These are phyloP conservation scores for Coelastrella sp. DNA, from an alignment of 139 green algal genomes.

Conservation along the genomic window DNA sequence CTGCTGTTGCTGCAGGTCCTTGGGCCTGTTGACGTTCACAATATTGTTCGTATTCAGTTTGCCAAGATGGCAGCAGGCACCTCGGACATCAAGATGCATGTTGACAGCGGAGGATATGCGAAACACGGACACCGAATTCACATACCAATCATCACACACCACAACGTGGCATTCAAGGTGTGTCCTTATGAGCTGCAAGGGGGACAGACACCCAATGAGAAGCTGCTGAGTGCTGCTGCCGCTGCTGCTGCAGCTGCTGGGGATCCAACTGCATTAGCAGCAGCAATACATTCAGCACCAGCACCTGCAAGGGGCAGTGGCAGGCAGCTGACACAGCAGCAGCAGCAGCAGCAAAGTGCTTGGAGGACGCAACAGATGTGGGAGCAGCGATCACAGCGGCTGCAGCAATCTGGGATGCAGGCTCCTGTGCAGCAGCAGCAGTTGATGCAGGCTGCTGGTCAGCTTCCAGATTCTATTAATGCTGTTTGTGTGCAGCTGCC, in stretches of 20 bases:
- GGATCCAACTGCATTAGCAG: neutral
- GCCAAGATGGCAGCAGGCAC: conserved; percentile 64
- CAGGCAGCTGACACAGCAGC: conserved; percentile 30
- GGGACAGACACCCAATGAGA: neutral
- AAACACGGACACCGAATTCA: conserved; percentile 75
- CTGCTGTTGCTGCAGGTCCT: conserved; percentile 52
- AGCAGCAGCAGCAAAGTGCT: conserved; percentile 11
- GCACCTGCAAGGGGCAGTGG: neutral
- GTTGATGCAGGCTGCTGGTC: neutral
- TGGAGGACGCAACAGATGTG: too few species aligned
- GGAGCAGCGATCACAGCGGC: too few species aligned
- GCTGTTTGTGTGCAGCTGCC: conserved; percentile 31
- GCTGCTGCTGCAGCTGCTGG: too few species aligned
- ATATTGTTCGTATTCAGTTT: conserved; percentile 80
- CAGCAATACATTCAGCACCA: neutral
- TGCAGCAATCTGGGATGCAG: conserved; percentile 3
- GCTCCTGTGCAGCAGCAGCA: conserved; percentile 41
- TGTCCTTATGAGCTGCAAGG: neutral
- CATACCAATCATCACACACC: conserved; percentile 59
- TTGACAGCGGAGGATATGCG: conserved; percentile 74
- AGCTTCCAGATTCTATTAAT: neutral
- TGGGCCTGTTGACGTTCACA: conserved; percentile 56
- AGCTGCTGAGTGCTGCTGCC: neutral
- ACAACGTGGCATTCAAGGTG: conserved; percentile 49
- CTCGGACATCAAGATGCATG: conserved; percentile 50